Evolutionary conservation across 495 filamentous ascomycete genomes (phyloP), one percentile per base, ranked within the genome.

Genomic region (Penicillium lividum): DNA sequence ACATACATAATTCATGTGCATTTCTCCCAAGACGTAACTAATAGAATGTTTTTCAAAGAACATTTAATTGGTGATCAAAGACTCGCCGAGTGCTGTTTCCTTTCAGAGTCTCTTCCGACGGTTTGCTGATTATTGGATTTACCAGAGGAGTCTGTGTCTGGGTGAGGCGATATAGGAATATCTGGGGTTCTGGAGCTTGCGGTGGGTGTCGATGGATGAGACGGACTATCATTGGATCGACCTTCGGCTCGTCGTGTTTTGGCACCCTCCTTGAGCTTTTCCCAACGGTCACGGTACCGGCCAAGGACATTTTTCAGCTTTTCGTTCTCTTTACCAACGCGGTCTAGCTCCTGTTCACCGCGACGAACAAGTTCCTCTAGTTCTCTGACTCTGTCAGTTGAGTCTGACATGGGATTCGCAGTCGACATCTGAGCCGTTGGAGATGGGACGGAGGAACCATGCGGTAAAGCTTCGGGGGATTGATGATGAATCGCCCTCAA

Each of bases 251-350:
- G 58, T 58, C 82, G 58, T 1, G 82, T 86, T 71, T 89, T 92
- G 11, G 92, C 92, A 0, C 89, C 86, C 16, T 90, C 87, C 69
- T 94, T 93, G 65, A 97, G 75, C 71, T 87, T 87, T 72, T 95
- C 89, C 88, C 90, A 97, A 58, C 85, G 80, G 53, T 91, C 87
- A 29, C 89, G 70, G 68, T 95, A 96, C 56, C 84, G 80, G 11
- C 78, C 77, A 18, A 93, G 72, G 6, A 86, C 85, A 40, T 75
- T 78, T 44, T 83, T 80, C 45, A 90, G 72, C 67, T 89, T 92
- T 56, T 88, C 82, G 61, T 92, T 87, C 57, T 90, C 86, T 53
- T 80, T 81, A 40, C 79, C 82, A 52, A 86, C 66, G 31, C 77
- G 73, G 9, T 84, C 82, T 56, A 85, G 76, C 60, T 88, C 84